Evolutionary conservation across 2,329 filamentous ascomycete genomes (phyloP).

Genomic region (Pseudogymnoascus pannorum): DNA sequence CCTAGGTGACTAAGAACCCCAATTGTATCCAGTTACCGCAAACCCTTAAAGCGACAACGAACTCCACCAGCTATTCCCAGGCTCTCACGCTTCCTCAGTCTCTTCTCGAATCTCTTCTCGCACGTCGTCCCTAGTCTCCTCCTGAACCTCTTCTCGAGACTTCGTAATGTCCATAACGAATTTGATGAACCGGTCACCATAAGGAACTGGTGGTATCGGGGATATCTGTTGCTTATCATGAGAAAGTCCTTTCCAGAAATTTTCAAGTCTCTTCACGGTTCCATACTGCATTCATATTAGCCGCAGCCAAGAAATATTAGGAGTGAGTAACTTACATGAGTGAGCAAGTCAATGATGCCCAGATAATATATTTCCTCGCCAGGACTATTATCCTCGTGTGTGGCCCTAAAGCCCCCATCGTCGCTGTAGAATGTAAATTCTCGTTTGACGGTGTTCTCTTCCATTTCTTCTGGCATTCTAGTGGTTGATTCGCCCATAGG

Average conservation of each 20-base stretch:
- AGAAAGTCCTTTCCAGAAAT: slow-evolving; percentile 93
- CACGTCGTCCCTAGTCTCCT: not conserved
- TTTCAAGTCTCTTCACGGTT: slow-evolving; percentile 86
- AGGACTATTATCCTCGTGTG: slow-evolving; percentile 77
- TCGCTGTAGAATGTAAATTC: slow-evolving; percentile 85
- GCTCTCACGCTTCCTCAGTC: not conserved
- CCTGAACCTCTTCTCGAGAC: slow-evolving; percentile 65
- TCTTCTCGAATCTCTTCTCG: not conserved
- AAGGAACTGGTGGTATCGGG: slow-evolving; percentile 79
- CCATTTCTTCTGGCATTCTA: slow-evolving; percentile 85
- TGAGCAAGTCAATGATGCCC: slow-evolving; percentile 96
- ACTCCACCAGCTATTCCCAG: not conserved
- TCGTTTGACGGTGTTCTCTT: slow-evolving; percentile 62
- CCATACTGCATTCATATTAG: slow-evolving; percentile 61
- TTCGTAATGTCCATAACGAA: slow-evolving; percentile 90
- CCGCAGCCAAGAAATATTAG: not conserved
- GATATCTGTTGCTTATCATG: slow-evolving; percentile 83
- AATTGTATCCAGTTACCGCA: not conserved
- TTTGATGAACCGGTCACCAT: slow-evolving; percentile 87
- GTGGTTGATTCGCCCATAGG: slow-evolving; percentile 77
- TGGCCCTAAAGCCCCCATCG: slow-evolving; percentile 87
- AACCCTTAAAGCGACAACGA: not conserved
- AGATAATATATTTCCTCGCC: slow-evolving; percentile 96
- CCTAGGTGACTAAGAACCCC: not conserved
- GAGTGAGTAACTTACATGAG: slow-evolving; percentile 62